Conservation (phyloP, 129 eudicot species). For the sunflower (Helianthus annuus) region HanXRQr2.0-SUNRISE NC_035442.2:98336557-98337056, state of each 20-base stretch:
- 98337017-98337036: no score
- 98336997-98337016: no score
- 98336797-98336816: background rate
- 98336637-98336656: conserved; percentile 63
- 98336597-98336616: conserved; percentile 80
- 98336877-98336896: no score
- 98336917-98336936: no score
- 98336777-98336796: background rate
- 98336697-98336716: conserved; percentile 41
- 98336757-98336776: background rate
- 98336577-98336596: conserved; percentile 74
- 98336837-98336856: background rate
- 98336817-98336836: background rate
- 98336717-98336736: conserved; percentile 21
- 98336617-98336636: conserved; percentile 79
- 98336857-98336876: background rate
- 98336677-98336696: conserved; percentile 49
- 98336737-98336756: background rate
- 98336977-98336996: no score
- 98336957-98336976: no score
- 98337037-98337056: no score
- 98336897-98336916: no score
- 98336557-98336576: conserved; percentile 94
- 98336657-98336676: conserved; percentile 59
- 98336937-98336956: no score